Conservation (phyloP, 768 basidiomycete genomes). For the Tulasnella sp. region DNA sequence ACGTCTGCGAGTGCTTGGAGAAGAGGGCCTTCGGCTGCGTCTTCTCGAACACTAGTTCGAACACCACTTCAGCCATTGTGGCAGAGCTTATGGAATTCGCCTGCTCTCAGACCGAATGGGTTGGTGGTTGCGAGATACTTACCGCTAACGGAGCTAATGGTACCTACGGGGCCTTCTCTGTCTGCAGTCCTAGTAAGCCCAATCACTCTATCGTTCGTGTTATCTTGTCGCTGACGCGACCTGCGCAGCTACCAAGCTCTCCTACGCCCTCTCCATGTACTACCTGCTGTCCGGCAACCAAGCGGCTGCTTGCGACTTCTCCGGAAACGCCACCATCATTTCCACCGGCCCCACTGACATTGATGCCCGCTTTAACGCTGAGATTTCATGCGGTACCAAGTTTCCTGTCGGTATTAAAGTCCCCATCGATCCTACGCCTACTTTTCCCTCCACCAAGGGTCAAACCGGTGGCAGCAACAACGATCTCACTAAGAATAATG, state of each 20-base stretch:
- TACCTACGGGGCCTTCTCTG: conserved; percentile 68
- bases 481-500: background rate
- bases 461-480: background rate
- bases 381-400: conserved; percentile 61
- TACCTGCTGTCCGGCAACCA: conserved; percentile 61
- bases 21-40: conserved; percentile 60
- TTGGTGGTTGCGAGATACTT: conserved; percentile 61
- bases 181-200: conserved; percentile 49
- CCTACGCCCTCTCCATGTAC: conserved; percentile 75
- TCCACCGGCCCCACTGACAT: conserved; percentile 46
- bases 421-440: background rate
- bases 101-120: conserved; percentile 61
- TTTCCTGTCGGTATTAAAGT: conserved; percentile 36
- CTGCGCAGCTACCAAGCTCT: conserved; percentile 63
- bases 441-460: background rate
- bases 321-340: conserved; percentile 80
- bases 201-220: too few relatives aligned
- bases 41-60: conserved; percentile 60
- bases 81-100: conserved; percentile 61
- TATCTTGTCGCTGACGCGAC: background rate
- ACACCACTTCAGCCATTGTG: conserved; percentile 52
- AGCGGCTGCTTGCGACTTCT: conserved; percentile 46
- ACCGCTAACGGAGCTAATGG: conserved; percentile 68
- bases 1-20: conserved; percentile 72
- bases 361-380: conserved; percentile 52